phyloP scores from a whole-genome alignment of 2,329 filamentous ascomycete genomes.

The Trichophyton benhamiae region DNA sequence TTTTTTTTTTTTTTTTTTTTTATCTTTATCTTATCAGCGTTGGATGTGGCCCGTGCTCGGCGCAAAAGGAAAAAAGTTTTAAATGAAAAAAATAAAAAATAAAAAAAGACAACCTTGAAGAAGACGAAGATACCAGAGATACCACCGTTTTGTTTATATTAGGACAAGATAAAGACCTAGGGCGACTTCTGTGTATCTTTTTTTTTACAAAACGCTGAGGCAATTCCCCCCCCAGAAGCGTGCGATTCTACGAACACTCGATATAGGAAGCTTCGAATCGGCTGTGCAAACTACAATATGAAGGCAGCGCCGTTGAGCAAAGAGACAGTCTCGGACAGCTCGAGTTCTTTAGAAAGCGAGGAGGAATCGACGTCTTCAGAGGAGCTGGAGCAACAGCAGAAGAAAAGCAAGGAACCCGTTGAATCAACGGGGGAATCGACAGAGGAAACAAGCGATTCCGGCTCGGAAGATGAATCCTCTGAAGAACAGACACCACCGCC shows the following conservation, averaged over 20 bases:
- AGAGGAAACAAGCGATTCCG: slow-evolving; percentile 3
- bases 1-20: not conserved
- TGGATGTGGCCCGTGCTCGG: slow-evolving; percentile 29
- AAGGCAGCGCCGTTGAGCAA: slow-evolving; percentile 15
- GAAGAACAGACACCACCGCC: not conserved
- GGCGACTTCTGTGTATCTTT: not conserved
- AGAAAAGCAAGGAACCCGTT: not conserved
- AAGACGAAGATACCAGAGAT: not conserved
- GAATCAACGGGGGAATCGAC: slow-evolving; percentile 6
- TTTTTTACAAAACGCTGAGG: too few species aligned
- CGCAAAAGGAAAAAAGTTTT: slow-evolving; percentile 23
- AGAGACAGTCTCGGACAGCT: slow-evolving; percentile 13
- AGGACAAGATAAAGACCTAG: not conserved
- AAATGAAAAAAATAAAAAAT: not conserved
- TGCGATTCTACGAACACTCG: not conserved
- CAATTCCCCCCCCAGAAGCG: too few species aligned
- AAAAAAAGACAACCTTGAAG: too few species aligned
- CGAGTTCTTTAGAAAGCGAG: slow-evolving; percentile 10
- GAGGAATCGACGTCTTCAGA: not conserved
- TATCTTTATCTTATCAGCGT: slow-evolving; percentile 7
- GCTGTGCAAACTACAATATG: not conserved
- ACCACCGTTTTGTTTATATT: not conserved
- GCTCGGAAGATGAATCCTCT: slow-evolving; percentile 5
- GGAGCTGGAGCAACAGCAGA: not conserved
- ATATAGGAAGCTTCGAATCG: not conserved